Base-by-base conservation (phyloP, 1,284 basidiomycete genomes). In the Cystobasidium slooffiae region DNA sequence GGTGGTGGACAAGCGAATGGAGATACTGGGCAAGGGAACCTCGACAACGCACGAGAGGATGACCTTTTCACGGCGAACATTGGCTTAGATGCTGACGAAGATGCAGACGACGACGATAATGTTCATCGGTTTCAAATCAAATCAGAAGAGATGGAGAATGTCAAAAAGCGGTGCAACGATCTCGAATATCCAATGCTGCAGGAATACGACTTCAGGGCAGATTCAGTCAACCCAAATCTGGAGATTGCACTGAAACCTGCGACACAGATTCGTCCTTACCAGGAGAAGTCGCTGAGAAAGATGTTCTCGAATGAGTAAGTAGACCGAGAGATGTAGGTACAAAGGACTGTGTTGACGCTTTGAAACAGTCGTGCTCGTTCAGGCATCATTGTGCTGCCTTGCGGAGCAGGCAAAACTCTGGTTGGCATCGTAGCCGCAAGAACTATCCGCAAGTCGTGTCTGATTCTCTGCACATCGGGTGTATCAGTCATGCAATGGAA, bases 351-450 rank as follows among this genome's bases (percentile, higher is more conserved):
- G 31, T 31, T 31, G 31, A 31, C 31, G 52, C 44, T 20, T 22
- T 72, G 66, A 46, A 56, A 6, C 75, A 94, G 94, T 64, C 94
- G 95, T 81, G 95, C 95, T 58, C 88, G 95, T 73, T 98, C 95
- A 62, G 97, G 97, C 3, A 99, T 99, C 79, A 99, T 99, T 77
- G 97, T 99, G 4, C 85, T 99, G 43, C 97, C 97, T 51, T 99
- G 97, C 81, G 97, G 97, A 75, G 97, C 97, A 43, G 97, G 97
- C 61, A 99, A 99, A 85, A 99, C 97, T 10, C 87, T 99, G 4
- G 97, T 99, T 6, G 97, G 97, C 18, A 98, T 99, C 80, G 99
- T 97, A 0, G 97, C 97, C 3, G 97, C 97, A 12, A 98, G 95
- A 81, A 99, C 97, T 20, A 97, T 99, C 85, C 97, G 97, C 85